phyloP scores from a whole-genome alignment of 2,329 filamentous ascomycete species.

The Penicillium expansum region DNA sequence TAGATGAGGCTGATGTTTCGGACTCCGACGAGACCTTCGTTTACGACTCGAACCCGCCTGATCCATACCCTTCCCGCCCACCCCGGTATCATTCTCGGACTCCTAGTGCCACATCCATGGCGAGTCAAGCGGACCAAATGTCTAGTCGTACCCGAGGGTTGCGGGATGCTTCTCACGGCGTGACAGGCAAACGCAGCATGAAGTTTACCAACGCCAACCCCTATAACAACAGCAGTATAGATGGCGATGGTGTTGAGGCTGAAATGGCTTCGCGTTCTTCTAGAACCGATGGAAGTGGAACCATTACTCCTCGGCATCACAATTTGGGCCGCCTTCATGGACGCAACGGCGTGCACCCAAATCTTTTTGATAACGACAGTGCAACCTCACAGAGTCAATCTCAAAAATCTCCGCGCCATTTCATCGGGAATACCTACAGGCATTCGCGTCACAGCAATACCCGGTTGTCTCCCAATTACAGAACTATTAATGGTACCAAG shows the following conservation, averaged over 20 bases:
- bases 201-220: slow-evolving; percentile 73
- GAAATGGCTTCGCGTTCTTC: slow-evolving; percentile 59
- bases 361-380: slow-evolving; percentile 68
- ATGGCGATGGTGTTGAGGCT: slow-evolving; percentile 66
- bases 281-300: slow-evolving; percentile 57
- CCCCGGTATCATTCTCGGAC: slow-evolving; percentile 88
- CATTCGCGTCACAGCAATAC: slow-evolving; percentile 70
- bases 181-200: slow-evolving; percentile 85
- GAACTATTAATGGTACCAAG: slow-evolving; percentile 46
- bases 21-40: slow-evolving; percentile 99
- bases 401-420: slow-evolving; percentile 60
- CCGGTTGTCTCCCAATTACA: slow-evolving; percentile 53
- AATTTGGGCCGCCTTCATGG: slow-evolving; percentile 73
- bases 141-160: slow-evolving; percentile 60
- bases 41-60: slow-evolving; percentile 90
- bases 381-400: slow-evolving; percentile 65
- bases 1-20: slow-evolving; percentile 93
- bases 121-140: slow-evolving; percentile 49
- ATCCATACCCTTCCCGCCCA: slow-evolving; percentile 56
- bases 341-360: slow-evolving; percentile 65
- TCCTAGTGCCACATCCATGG: slow-evolving; percentile 81
- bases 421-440: slow-evolving; percentile 54
- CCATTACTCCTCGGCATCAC: slow-evolving; percentile 67
- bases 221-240: slow-evolving; percentile 60
- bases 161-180: slow-evolving; percentile 61